These are phyloP conservation scores for Phyllosticta paracitricarpa DNA, from an alignment of 2,329 filamentous ascomycete genomes.

Conservation along the genomic window DNA sequence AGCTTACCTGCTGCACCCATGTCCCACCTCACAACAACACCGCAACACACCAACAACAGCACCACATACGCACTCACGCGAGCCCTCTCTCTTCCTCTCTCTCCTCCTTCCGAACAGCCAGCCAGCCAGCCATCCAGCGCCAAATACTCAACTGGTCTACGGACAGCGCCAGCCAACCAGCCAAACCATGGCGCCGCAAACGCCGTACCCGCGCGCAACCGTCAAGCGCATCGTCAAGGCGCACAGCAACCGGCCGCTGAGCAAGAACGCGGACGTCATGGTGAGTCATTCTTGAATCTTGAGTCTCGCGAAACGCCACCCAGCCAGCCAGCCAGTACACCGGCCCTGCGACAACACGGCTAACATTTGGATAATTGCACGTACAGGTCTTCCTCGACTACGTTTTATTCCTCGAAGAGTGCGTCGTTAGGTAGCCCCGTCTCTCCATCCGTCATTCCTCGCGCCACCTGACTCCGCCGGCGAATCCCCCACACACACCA, in stretches of 20 bases:
- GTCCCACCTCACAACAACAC: no score
- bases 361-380: no score
- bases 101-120: background rate
- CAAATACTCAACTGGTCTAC: no score
- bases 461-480: no score
- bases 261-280: conserved; percentile 78
- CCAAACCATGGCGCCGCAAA: conserved; percentile 50
- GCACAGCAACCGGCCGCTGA: conserved; percentile 68
- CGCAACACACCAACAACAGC: conserved; percentile 5
- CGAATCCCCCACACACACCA: background rate
- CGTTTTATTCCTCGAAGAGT: conserved; percentile 66
- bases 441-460: no score
- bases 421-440: no score
- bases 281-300: conserved; percentile 37
- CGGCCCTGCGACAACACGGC: no score
- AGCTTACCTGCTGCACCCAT: no score
- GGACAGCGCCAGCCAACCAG: background rate
- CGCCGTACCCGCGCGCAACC: conserved; percentile 72
- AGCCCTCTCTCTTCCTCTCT: background rate
- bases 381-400: conserved; percentile 74
- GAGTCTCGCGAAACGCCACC: no score
- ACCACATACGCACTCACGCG: background rate
- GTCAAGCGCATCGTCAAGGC: conserved; percentile 87
- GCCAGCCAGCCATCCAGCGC: background rate
- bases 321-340: no score